Evolutionary conservation across 2,329 filamentous ascomycete genomes (phyloP), one percentile per base, ranked within the genome.

Genomic region (Penicillium sp.): DNA sequence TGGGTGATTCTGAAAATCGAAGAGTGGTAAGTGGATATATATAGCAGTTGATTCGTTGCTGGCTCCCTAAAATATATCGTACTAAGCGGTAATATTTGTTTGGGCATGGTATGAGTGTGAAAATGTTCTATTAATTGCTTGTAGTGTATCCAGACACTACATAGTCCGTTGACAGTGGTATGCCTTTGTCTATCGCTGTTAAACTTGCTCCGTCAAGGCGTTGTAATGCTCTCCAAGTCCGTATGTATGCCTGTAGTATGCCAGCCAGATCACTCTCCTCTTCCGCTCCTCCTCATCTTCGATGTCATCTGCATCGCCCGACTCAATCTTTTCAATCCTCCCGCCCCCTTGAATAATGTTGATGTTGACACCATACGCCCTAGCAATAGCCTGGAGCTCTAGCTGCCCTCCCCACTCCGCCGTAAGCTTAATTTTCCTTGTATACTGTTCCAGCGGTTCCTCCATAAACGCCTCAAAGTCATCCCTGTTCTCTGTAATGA

Each of bases 151-250:
- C 53, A 49, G 53, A 60, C 46, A 35, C 26, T 44, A 52, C n/a
- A 29, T 38, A 49, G 11, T 26, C 52, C 6, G 15, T 9, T 15
- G 35, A 41, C 3, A 17, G 35, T 41, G 11, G 11, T 41, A 13
- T 41, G 5, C 21, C 31, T 47, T 57, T 59, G 26, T 26, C 26
- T 26, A 26, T 59, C 29, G 46, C 29, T 58, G 31, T 70, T 70
- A 75, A 41, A 66, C 61, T 53, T 74, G 74, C 71, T 82, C 85
- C 69, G 86, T 78, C 74, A 99, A 78, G 57, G 93, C 96, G 75
- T 99, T 99, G 79, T 99, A 99, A 79, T 99, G 95, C 81, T 98
- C 95, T 13, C 95, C 95, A 54, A 99, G 81, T 1, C 94, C 94
- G 76, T 96, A 98, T 53, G 91, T 92, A 80, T 97, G 93, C 70